A percentile compares a stretch with the other conserved stretches of the same genome.
Evolutionary conservation across 192 early-diverging fungal species (phyloP).

Genomic region (Umbelopsis ramanniana): DNA sequence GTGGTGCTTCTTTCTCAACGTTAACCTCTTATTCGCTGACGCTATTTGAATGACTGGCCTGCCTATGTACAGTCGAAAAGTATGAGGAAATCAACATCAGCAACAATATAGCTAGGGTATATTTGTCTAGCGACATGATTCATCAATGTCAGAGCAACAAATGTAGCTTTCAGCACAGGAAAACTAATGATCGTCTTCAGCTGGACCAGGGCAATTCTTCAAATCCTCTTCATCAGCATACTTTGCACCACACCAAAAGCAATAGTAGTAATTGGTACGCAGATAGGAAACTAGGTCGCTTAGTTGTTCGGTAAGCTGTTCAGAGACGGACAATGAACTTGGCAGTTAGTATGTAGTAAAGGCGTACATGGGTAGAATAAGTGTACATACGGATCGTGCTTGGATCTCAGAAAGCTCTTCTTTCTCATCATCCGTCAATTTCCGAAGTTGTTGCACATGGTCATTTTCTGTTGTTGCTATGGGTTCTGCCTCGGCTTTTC

Average conservation of each 20-base stretch:
- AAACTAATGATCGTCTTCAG: constrained; percentile 60
- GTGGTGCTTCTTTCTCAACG: too few relatives aligned
- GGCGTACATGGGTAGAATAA: too few relatives aligned
- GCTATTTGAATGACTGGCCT: too few relatives aligned
- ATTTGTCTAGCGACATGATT: not conserved
- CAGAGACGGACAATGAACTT: not conserved
- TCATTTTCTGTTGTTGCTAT: too few relatives aligned
- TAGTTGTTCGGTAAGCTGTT: constrained; percentile 55
- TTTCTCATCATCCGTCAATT: too few relatives aligned
- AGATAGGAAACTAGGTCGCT: constrained; percentile 52
- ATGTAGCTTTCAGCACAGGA: not conserved
- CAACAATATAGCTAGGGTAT: not conserved
- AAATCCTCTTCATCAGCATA: constrained; percentile 60
- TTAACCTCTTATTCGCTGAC: too few relatives aligned
- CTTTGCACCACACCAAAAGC: constrained; percentile 68
- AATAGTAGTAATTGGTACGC: constrained; percentile 59
- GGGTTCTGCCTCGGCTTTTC: too few relatives aligned
- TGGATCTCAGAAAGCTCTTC: too few relatives aligned
- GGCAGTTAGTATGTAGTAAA: not conserved
- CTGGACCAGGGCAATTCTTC: constrained; percentile 62
- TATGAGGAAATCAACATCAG: too few relatives aligned
- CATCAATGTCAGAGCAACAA: not conserved
- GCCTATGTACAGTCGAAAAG: too few relatives aligned
- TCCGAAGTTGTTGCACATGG: too few relatives aligned
- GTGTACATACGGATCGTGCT: too few relatives aligned